Evolutionary conservation across 441 rosid genomes (phyloP).

Genomic region (Biscutella laevigata): DNA sequence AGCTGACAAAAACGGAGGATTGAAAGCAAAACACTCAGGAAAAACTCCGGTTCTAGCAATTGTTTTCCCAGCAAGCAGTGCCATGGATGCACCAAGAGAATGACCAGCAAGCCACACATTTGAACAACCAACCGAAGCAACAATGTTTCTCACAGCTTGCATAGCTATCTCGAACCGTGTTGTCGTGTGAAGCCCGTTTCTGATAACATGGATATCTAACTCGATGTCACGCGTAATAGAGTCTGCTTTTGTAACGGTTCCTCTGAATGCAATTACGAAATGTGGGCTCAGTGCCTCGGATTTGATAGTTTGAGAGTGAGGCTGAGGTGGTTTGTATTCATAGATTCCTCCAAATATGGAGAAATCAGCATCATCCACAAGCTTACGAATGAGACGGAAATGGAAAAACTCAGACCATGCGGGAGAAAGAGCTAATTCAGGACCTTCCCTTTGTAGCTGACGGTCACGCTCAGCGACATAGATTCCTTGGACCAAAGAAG

Average conservation of each 20-base stretch:
- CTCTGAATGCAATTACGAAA: conserved; percentile 68
- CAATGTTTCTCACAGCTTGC: conserved; percentile 62
- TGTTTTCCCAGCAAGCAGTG: conserved; percentile 68
- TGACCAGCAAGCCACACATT: conserved; percentile 91
- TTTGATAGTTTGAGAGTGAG: conserved; percentile 13
- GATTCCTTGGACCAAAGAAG: conserved; percentile 77
- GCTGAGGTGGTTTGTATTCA: conserved; percentile 45
- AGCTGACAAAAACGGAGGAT: conserved; percentile 75
- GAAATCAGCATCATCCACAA: conserved; percentile 64
- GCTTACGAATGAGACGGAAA: conserved; percentile 50
- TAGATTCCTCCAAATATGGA: conserved; percentile 82
- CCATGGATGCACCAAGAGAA: conserved; percentile 86
- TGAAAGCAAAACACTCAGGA: conserved; percentile 62
- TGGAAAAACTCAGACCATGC: conserved; percentile 86
- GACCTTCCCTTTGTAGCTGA: conserved; percentile 60
- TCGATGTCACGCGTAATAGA: conserved; percentile 62
- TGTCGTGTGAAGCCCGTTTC: conserved; percentile 64
- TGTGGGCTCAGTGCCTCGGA: conserved; percentile 41
- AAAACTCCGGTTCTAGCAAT: conserved; percentile 54
- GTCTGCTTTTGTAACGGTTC: conserved; percentile 70
- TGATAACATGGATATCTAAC: conserved; percentile 55
- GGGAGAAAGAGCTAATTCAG: conserved; percentile 50
- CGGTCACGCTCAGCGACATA: conserved; percentile 81
- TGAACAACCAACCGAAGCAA: conserved; percentile 52
- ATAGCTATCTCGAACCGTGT: conserved; percentile 74